Base-by-base conservation (phyloP, 257 asterid genomes). In the Nicotiana tabacum region DNA sequence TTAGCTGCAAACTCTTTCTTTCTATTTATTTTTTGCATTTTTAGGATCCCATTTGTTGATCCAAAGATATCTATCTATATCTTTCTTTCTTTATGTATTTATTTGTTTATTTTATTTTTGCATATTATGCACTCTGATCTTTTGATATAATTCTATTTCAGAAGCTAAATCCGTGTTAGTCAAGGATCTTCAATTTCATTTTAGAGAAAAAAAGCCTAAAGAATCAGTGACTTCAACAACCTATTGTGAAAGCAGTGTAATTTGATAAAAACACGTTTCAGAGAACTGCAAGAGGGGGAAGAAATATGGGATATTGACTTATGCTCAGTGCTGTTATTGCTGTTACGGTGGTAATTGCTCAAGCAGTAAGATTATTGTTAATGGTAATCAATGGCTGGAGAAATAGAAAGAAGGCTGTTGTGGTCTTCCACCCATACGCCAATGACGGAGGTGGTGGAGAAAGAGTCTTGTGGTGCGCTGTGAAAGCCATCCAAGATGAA, bases 361-460 rank as follows among this genome's bases (percentile, higher is more conserved):
- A 76, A 33, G 37, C 57, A 9, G 3, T 85, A 69, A 56, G 83
- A 61, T 68, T 89, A 24, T 60, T 81, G 27, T 32, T 60, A 9
- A 53, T 74, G 65, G 77, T 87, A 65, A 16, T 89, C 53, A 33
- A 51, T 60, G 74, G 81, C 77, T 90, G 97, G 66, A 85, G 90
- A 62, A 87, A 84, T 82, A 89, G 85, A 77, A 91, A 85, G 70
- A 90, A 78, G 82, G 90, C 93, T 0, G 91, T 89, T 6, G 99
- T 91, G 60, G 88, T 96, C 89, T 96, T 96, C 87, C 98, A 96
- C 57, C 97, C 99, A 0, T 94, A 88, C 92, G 92, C 99, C 78
- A 93, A 94, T 81, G 98, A 96, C 78, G 99, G 99, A 77, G 98
- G 99, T 61, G 98, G 98, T 24, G 99, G 97, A 46, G 98, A 96